Evolutionary conservation across 2,329 filamentous ascomycete species (phyloP).

Genomic region (Pseudocercospora crystallina): DNA sequence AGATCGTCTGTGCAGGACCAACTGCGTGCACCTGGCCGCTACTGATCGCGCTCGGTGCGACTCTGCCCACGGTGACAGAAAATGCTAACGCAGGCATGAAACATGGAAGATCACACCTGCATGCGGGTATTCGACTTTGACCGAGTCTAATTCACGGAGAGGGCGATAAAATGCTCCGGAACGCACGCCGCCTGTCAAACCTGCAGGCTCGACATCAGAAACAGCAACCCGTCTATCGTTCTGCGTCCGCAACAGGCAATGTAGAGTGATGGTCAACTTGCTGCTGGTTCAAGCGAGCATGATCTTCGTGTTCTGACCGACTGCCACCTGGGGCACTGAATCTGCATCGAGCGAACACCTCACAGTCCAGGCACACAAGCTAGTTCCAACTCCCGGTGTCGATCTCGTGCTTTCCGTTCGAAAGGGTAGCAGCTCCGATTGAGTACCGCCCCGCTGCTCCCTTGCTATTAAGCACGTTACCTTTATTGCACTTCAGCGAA

Average conservation of each 20-base stretch:
- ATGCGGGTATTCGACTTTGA: conserved; percentile 2
- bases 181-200: conserved; percentile 9
- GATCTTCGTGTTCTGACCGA: conserved; percentile 16
- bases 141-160: conserved; percentile 3
- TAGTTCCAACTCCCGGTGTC: conserved; percentile 24
- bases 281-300: conserved; percentile 8
- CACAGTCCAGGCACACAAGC: conserved; percentile 20
- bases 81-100: conserved; percentile 17
- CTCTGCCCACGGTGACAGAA: conserved; percentile 4
- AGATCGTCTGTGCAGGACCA: conserved; percentile 4
- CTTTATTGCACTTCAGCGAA: conserved; percentile 25
- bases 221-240: too few relatives aligned
- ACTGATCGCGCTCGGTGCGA: conserved; percentile 2
- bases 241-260: too few relatives aligned
- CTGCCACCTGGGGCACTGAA: conserved; percentile 6
- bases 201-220: neutral
- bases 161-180: conserved; percentile 11
- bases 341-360: conserved; percentile 13
- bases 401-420: conserved; percentile 22
- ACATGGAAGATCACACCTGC: conserved; percentile 16
- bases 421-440: conserved; percentile 35
- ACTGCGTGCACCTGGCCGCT: neutral
- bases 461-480: conserved; percentile 27
- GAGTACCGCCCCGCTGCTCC: conserved; percentile 29
- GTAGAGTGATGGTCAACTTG: neutral